phyloP scores from a whole-genome alignment of 2,329 filamentous ascomycete species.

The Cercospora zeae-maydis region DNA sequence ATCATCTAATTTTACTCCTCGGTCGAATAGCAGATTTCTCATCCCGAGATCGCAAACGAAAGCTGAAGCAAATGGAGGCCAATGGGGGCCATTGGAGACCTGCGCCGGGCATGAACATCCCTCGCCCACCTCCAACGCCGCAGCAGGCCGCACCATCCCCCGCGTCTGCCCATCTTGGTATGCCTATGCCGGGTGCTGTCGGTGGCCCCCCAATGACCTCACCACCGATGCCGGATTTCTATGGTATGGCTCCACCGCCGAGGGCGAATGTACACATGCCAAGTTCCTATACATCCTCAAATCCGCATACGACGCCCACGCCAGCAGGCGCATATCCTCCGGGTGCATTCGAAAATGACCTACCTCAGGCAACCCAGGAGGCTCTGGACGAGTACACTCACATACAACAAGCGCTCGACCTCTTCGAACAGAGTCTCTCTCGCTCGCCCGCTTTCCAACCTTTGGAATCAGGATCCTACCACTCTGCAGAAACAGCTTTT shows the following conservation, averaged over 20 bases:
- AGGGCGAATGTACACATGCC: constrained; percentile 42
- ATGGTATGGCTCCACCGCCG: constrained; percentile 48
- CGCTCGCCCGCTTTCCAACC: constrained; percentile 65
- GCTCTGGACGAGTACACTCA: constrained; percentile 75
- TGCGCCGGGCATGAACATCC: constrained; percentile 47
- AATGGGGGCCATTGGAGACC: constrained; percentile 58
- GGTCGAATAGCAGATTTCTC: constrained; percentile 77
- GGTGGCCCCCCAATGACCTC: not conserved
- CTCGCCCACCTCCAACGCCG: constrained; percentile 34
- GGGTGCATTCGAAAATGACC: constrained; percentile 49
- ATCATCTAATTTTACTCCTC: constrained; percentile 79
- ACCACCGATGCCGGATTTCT: constrained; percentile 48
- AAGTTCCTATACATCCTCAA: constrained; percentile 37
- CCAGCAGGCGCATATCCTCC: constrained; percentile 39
- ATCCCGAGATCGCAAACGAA: constrained; percentile 71
- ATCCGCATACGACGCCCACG: constrained; percentile 16
- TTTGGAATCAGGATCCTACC: constrained; percentile 63
- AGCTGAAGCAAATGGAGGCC: constrained; percentile 63
- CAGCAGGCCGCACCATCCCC: constrained; percentile 20
- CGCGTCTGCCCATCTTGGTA: constrained; percentile 11
- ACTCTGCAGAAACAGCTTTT: constrained; percentile 68
- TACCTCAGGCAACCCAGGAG: constrained; percentile 62
- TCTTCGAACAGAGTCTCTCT: constrained; percentile 64
- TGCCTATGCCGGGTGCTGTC: constrained; percentile 1
- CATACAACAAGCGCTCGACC: constrained; percentile 67